phyloP scores from a whole-genome alignment of 805 yeast genomes.

The Lipomyces orientalis region DNA sequence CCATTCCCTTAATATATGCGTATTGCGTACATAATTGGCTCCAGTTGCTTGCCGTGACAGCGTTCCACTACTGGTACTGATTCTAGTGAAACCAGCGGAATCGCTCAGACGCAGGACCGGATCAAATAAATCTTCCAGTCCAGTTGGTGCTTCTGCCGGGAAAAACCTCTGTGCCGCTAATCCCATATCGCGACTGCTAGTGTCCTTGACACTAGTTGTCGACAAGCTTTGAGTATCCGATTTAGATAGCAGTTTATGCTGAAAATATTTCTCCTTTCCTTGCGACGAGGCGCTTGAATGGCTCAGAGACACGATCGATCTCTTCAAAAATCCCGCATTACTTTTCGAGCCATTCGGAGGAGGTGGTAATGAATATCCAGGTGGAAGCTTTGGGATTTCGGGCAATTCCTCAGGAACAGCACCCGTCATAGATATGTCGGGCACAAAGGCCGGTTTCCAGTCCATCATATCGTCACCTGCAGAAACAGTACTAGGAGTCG shows the following conservation, averaged over 20 bases:
- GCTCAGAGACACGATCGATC: neutral
- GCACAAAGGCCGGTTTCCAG: slow-evolving; percentile 24
- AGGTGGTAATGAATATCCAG: slow-evolving; percentile 21
- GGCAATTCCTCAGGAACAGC: slow-evolving; percentile 3
- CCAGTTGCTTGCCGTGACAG: neutral
- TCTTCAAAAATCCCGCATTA: neutral
- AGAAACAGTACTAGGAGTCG: neutral
- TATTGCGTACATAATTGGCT: neutral
- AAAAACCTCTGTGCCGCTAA: slow-evolving; percentile 32
- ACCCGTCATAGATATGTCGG: neutral
- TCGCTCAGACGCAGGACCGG: slow-evolving; percentile 30
- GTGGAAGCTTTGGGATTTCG: slow-evolving; percentile 19
- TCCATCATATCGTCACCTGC: slow-evolving; percentile 26
- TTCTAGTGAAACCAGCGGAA: neutral
- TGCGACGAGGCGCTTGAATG: neutral
- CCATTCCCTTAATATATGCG: slow-evolving; percentile 5
- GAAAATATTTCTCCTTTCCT: slow-evolving; percentile 15
- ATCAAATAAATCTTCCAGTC: slow-evolving; percentile 31
- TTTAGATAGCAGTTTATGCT: neutral
- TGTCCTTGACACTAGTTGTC: neutral
- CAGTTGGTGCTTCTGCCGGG: slow-evolving; percentile 31
- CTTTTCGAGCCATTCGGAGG: slow-evolving; percentile 20
- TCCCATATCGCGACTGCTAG: neutral
- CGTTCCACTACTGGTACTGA: slow-evolving; percentile 1
- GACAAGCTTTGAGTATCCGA: neutral